These are phyloP conservation scores for Hypoxylon rickii DNA, from an alignment of 495 filamentous ascomycete species.

Conservation along the genomic window DNA sequence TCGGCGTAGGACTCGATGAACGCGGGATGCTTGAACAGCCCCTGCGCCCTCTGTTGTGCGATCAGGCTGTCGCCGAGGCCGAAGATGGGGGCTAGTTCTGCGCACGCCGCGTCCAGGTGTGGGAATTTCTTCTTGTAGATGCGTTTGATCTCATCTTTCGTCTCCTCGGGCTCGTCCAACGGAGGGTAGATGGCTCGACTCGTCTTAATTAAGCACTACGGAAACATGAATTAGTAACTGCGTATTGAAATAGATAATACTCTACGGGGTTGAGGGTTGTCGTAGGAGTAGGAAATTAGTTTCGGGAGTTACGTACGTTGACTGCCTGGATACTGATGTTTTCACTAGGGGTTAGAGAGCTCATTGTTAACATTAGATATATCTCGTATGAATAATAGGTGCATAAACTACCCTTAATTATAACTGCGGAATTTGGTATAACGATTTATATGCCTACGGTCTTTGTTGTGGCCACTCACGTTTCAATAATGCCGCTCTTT, in stretches of 20 bases:
- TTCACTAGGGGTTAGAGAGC: not conserved
- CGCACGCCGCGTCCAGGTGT: constrained; percentile 4
- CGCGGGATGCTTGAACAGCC: constrained; percentile 24
- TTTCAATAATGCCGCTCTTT: too few relatives aligned
- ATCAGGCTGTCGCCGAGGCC: constrained; percentile 29
- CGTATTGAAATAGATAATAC: not conserved
- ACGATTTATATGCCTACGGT: too few relatives aligned
- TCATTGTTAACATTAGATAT: not conserved
- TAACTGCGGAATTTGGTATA: too few relatives aligned
- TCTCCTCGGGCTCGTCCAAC: constrained; percentile 15
- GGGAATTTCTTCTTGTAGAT: constrained; percentile 20
- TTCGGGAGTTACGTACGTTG: not conserved
- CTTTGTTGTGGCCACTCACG: too few relatives aligned
- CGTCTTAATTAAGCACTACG: not conserved
- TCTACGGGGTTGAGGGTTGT: too few relatives aligned
- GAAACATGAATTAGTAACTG: not conserved
- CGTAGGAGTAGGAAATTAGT: too few relatives aligned
- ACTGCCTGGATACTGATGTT: not conserved
- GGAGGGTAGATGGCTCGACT: not conserved
- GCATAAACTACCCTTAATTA: too few relatives aligned
- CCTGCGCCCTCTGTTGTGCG: constrained; percentile 17
- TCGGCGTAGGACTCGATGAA: constrained; percentile 14
- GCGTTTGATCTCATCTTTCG: constrained; percentile 5
- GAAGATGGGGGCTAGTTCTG: constrained; percentile 39
- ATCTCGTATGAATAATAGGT: too few relatives aligned